These are phyloP conservation scores for Phlebiopsis flavidoalba DNA, from an alignment of 768 basidiomycete genomes.

Conservation along the genomic window DNA sequence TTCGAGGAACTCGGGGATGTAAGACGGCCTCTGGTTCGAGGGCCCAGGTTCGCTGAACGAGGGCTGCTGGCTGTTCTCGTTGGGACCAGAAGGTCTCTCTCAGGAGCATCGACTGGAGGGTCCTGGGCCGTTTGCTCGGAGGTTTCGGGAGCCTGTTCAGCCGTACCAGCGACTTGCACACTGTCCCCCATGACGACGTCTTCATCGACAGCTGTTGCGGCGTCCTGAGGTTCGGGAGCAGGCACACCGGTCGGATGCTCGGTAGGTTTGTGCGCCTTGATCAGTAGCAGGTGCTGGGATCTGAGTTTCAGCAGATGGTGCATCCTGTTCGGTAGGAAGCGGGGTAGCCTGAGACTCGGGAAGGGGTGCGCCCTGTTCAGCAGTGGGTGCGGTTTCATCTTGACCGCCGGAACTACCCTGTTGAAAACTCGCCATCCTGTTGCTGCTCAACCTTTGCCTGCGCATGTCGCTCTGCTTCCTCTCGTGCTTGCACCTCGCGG, in stretches of 20 bases:
- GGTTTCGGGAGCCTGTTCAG: no score
- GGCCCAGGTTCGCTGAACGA: neutral
- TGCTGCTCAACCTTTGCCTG: neutral
- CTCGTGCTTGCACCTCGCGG: neutral
- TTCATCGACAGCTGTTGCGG: no score
- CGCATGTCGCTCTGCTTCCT: neutral
- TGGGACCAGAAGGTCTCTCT: no score
- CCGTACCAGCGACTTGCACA: no score
- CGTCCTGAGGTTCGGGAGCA: no score
- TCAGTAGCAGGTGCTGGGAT: neutral
- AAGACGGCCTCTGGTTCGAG: neutral
- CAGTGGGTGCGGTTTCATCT: neutral
- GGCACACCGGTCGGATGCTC: no score
- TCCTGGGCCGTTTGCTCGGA: no score
- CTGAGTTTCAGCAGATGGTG: neutral
- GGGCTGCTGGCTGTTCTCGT: no score
- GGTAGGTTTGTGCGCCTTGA: no score
- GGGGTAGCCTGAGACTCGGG: neutral
- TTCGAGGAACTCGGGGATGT: neutral
- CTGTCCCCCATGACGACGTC: no score
- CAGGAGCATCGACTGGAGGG: no score
- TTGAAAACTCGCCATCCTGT: neutral
- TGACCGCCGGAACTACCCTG: neutral
- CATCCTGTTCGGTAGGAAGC: neutral
- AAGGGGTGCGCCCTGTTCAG: neutral